A percentile compares a stretch with the other conserved stretches of the same genome.
phyloP scores from a whole-genome alignment of 345 rosid species.

The Sonneratia caseolaris region DNA sequence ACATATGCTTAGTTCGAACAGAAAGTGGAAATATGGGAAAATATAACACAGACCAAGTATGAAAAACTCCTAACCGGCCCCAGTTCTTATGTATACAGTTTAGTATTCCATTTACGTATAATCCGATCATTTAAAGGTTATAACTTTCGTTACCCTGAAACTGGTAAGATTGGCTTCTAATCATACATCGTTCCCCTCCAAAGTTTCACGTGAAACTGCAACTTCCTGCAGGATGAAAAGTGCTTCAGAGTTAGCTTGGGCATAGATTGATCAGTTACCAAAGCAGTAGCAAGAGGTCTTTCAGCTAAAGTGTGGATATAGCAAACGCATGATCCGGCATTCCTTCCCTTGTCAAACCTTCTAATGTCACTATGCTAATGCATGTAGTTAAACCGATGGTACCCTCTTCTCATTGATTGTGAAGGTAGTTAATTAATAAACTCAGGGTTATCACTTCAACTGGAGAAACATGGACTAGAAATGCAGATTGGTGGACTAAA shows the following conservation, averaged over 20 bases:
- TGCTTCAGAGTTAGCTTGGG: not conserved
- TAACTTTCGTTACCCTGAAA: not conserved
- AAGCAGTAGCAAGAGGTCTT: not conserved
- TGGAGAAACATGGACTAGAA: not conserved
- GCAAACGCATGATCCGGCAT: not conserved
- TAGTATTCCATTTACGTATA: not conserved
- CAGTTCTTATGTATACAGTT: not conserved
- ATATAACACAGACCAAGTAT: not conserved
- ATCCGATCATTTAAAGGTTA: not conserved
- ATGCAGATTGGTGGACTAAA: not conserved
- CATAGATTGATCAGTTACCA: not conserved
- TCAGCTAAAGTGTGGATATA: not conserved
- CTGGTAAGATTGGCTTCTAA: not conserved
- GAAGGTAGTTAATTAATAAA: not conserved
- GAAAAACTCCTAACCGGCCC: not conserved
- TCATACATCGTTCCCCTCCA: slow-evolving; percentile 13
- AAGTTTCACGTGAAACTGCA: slow-evolving; percentile 25
- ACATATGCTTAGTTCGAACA: not conserved
- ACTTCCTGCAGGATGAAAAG: slow-evolving; percentile 26
- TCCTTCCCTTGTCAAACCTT: not conserved
- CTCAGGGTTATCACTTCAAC: not conserved
- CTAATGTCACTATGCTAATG: not conserved
- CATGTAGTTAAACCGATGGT: not conserved
- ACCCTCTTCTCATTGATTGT: not conserved
- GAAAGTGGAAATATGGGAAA: not conserved